These are phyloP conservation scores for Aspergillus bridgeri DNA, from an alignment of 495 filamentous ascomycete genomes.

Conservation along the genomic window DNA sequence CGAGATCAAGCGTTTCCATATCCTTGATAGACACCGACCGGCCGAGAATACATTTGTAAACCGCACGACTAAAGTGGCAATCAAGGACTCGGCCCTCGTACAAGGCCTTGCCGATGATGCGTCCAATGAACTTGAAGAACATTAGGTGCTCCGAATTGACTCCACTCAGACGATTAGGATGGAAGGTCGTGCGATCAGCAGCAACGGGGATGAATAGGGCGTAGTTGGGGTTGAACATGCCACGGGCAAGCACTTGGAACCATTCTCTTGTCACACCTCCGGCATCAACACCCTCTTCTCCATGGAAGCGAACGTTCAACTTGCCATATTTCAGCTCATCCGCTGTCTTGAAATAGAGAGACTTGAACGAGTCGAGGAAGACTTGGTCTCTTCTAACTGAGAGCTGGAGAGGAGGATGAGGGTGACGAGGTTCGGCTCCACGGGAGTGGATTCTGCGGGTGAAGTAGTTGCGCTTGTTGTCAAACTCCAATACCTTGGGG, in stretches of 20 bases:
- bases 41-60: constrained; percentile 95
- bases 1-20: constrained; percentile 97
- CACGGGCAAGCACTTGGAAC: constrained; percentile 95
- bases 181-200: constrained; percentile 98
- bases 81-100: constrained; percentile 96
- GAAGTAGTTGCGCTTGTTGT: constrained; percentile 99
- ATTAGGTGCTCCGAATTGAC: constrained; percentile 94
- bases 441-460: constrained; percentile 85
- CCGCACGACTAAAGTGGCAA: constrained; percentile 97
- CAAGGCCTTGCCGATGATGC: constrained; percentile 96
- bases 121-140: constrained; percentile 99
- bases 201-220: constrained; percentile 94
- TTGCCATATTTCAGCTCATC: constrained; percentile 99
- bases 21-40: constrained; percentile 96
- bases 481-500: constrained; percentile 97
- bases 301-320: constrained; percentile 93
- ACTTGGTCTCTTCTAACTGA: constrained; percentile 89
- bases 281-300: constrained; percentile 96
- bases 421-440: constrained; percentile 57
- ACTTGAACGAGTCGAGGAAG: constrained; percentile 97
- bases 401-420: constrained; percentile 79
- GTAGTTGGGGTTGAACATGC: constrained; percentile 99
- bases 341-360: constrained; percentile 88
- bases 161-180: constrained; percentile 87
- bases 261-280: constrained; percentile 98